Conservation (phyloP, 2,329 filamentous ascomycete species). For the Metarhizium album region DNA sequence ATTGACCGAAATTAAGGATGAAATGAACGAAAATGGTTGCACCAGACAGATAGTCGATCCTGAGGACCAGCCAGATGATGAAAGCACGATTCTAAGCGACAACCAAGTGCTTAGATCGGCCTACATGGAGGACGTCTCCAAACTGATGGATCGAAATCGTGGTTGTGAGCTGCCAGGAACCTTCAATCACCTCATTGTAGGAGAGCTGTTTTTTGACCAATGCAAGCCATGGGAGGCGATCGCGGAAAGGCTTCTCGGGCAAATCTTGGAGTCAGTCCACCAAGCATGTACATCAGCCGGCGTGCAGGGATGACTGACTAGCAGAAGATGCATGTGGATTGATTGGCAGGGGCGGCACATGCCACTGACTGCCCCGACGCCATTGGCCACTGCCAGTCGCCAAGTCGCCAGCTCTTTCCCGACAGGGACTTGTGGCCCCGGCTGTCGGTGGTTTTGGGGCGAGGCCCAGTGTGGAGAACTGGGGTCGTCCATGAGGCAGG, state of each 20-base stretch:
- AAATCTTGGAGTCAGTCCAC: constrained; percentile 6
- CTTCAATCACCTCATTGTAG: constrained; percentile 48
- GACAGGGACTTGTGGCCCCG: too few species aligned
- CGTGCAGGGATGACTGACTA: too few species aligned
- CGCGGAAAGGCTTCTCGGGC: constrained; percentile 15
- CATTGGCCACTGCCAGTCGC: too few species aligned
- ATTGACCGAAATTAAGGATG: constrained; percentile 29
- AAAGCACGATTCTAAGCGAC: background rate
- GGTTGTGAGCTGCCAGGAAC: constrained; percentile 46
- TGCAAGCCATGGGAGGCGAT: constrained; percentile 41
- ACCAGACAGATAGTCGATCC: constrained; percentile 19
- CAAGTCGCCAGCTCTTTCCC: too few species aligned
- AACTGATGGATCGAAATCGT: constrained; percentile 12
- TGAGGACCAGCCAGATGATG: constrained; percentile 6
- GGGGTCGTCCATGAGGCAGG: too few species aligned
- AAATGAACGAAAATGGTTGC: constrained; percentile 32
- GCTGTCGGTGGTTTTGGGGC: too few species aligned
- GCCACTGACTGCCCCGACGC: too few species aligned
- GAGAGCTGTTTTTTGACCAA: constrained; percentile 51
- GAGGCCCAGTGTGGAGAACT: too few species aligned
- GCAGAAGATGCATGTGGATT: too few species aligned
- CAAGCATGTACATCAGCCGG: too few species aligned
- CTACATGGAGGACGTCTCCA: constrained; percentile 12
- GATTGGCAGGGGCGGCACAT: too few species aligned
- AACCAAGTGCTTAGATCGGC: constrained; percentile 4